Evolutionary conservation across 2,329 filamentous ascomycete genomes (phyloP), one percentile per base, ranked within the genome.

Genomic region (Nemania sp.): DNA sequence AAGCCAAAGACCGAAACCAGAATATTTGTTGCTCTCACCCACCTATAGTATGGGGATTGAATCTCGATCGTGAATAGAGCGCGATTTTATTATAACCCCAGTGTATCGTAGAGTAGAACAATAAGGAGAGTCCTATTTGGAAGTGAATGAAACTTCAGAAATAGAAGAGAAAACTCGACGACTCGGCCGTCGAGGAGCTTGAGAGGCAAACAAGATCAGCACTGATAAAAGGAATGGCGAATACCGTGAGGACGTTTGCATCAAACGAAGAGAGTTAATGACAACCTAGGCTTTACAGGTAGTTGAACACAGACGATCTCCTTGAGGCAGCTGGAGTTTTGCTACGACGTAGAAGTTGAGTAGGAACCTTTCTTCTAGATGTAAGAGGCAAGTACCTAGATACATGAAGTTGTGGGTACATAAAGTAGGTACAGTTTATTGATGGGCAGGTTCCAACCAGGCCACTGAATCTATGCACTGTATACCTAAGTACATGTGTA

Each of bases 21-120:
- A n/a, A n/a, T 57, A 26, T n/a, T 61, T 53, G n/a, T 29, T 29
- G 43, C 45, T 29, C 18, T 47, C 5, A 38, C 45, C 29, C 8
- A 15, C 13, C 5, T 41, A 41, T 11, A 13, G 35, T 11, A 13
- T 5, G 35, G 15, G 13, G 49, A 29, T 35, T 18, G 18, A 27
- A 54, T 32, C 24, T 45, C 49, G 49, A 24, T 10, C 53, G 15
- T n/a, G n/a, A 32, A 24, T 26, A 52, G 49, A 61, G 24, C 24
- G 41, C 35, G 11, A 51, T 29, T 49, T 38, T 7, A 32, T 22
- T 8, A 43, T 15, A 41, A 55, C 26, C 24, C 32, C 51, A 18
- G 45, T 24, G 27, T 5, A 56, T 11, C 24, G 10, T 26, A 38
- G 60, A 20, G 22, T 24, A 60, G 29, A 8, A 32, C 29, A 38